Evolutionary conservation across 148 eudicot genomes (phyloP).

Genomic region (Spergularia bocconei): DNA sequence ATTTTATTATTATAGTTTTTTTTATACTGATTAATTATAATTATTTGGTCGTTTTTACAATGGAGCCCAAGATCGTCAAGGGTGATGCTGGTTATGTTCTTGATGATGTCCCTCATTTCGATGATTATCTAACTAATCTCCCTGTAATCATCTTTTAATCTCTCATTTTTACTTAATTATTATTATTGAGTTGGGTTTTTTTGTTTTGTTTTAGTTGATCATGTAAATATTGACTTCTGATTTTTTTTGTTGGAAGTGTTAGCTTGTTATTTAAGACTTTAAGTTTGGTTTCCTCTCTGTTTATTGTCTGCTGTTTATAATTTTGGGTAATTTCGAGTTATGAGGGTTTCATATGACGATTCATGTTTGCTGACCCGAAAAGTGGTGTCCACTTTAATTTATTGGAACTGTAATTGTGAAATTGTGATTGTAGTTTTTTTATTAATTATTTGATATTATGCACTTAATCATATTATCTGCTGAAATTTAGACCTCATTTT

Average conservation of each 20-base stretch:
- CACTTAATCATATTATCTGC: background rate
- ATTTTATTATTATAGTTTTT: background rate
- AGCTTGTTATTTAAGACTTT: too few relatives aligned
- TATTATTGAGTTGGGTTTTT: background rate
- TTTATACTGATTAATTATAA: background rate
- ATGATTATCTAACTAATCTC: slow-evolving; percentile 59
- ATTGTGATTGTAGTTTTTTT: too few relatives aligned
- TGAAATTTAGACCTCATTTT: background rate
- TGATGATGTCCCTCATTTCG: slow-evolving; percentile 87
- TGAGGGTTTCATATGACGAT: background rate
- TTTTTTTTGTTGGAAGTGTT: background rate
- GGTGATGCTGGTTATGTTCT: slow-evolving; percentile 72
- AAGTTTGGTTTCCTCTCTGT: slow-evolving; percentile 14
- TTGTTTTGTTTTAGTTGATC: background rate
- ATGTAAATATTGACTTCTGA: slow-evolving; percentile 6
- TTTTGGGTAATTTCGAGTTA: background rate
- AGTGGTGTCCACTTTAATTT: too few relatives aligned
- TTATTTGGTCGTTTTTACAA: slow-evolving; percentile 6
- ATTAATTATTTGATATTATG: too few relatives aligned
- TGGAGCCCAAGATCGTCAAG: slow-evolving; percentile 43
- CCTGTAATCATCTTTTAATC: slow-evolving; percentile 38
- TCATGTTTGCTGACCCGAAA: too few relatives aligned
- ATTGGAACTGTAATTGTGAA: too few relatives aligned
- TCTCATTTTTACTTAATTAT: background rate
- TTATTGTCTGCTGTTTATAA: background rate